A percentile compares a stretch with the other conserved stretches of the same genome.
These are phyloP conservation scores for Syzygium syzygioides DNA, from an alignment of 441 rosid species.

Conservation along the genomic window DNA sequence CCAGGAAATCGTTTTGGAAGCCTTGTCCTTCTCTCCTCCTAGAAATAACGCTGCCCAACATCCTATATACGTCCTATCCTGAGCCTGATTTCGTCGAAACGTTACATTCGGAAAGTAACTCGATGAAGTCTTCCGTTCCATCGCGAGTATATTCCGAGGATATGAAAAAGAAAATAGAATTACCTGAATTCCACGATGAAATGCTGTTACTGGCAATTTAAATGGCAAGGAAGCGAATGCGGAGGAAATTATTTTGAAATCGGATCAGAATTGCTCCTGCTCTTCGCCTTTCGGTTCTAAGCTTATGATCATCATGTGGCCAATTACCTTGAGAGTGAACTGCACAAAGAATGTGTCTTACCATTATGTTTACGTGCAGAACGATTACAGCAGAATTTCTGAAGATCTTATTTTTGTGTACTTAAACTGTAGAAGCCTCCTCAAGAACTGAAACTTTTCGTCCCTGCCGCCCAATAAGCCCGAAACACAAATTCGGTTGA, in stretches of 20 bases:
- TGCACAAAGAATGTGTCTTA: slow-evolving; percentile 10
- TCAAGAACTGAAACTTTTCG: slow-evolving; percentile 35
- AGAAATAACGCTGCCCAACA: slow-evolving; percentile 39
- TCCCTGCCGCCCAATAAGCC: too few species aligned
- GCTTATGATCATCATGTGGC: slow-evolving; percentile 69
- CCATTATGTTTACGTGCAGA: neutral
- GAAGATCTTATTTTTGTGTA: neutral
- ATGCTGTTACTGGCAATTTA: slow-evolving; percentile 60
- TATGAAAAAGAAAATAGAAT: neutral
- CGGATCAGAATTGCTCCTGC: slow-evolving; percentile 49
- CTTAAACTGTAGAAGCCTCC: slow-evolving; percentile 58
- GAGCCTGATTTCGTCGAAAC: slow-evolving; percentile 28
- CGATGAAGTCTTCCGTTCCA: neutral
- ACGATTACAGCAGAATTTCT: neutral
- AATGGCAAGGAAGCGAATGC: slow-evolving; percentile 55
- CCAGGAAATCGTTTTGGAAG: slow-evolving; percentile 47
- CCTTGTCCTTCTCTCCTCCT: slow-evolving; percentile 36
- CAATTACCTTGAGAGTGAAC: slow-evolving; percentile 61
- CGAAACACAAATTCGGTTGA: too few species aligned
- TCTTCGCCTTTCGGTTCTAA: slow-evolving; percentile 50
- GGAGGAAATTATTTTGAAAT: slow-evolving; percentile 56
- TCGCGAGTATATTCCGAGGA: neutral
- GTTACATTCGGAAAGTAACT: neutral
- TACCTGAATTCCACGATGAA: slow-evolving; percentile 50
- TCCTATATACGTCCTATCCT: slow-evolving; percentile 41